These are phyloP conservation scores for Ascochyta rabiei DNA, from an alignment of 2,329 filamentous ascomycete genomes.

Conservation along the genomic window DNA sequence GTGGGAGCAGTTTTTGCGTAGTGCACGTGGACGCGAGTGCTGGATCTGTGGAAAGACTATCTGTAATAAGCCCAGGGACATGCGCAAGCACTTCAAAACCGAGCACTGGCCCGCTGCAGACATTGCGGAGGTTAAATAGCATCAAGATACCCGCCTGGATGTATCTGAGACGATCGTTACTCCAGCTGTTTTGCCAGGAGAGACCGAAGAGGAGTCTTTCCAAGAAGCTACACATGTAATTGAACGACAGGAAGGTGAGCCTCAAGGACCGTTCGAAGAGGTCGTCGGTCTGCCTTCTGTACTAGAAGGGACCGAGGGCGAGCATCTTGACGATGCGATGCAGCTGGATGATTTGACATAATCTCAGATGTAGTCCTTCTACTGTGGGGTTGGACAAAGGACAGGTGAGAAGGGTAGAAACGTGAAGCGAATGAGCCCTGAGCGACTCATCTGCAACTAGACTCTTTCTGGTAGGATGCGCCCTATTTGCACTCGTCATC, in stretches of 20 bases:
- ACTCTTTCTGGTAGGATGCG: too few relatives aligned
- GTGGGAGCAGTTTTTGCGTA: slow-evolving; percentile 18
- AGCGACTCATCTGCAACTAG: too few relatives aligned
- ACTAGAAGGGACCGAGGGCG: neutral
- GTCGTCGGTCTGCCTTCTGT: too few relatives aligned
- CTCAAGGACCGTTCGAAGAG: neutral
- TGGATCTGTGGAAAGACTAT: slow-evolving; percentile 16
- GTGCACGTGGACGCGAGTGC: slow-evolving; percentile 12
- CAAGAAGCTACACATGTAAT: neutral
- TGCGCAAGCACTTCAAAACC: slow-evolving; percentile 18
- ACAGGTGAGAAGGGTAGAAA: too few relatives aligned
- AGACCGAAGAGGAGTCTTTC: neutral
- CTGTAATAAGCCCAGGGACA: slow-evolving; percentile 7
- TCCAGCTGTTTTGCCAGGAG: neutral
- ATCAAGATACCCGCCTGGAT: neutral
- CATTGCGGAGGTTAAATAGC: neutral
- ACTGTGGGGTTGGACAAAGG: too few relatives aligned
- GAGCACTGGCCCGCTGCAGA: slow-evolving; percentile 17
- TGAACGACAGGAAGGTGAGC: neutral
- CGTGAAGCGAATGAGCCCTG: too few relatives aligned
- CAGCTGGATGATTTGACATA: neutral
- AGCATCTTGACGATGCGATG: neutral
- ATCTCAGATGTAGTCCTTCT: neutral
- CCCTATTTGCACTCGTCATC: too few relatives aligned
- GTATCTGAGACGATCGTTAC: too few relatives aligned